These are phyloP conservation scores for Penicillium tannophilum DNA, from an alignment of 495 filamentous ascomycete species.

Conservation along the genomic window DNA sequence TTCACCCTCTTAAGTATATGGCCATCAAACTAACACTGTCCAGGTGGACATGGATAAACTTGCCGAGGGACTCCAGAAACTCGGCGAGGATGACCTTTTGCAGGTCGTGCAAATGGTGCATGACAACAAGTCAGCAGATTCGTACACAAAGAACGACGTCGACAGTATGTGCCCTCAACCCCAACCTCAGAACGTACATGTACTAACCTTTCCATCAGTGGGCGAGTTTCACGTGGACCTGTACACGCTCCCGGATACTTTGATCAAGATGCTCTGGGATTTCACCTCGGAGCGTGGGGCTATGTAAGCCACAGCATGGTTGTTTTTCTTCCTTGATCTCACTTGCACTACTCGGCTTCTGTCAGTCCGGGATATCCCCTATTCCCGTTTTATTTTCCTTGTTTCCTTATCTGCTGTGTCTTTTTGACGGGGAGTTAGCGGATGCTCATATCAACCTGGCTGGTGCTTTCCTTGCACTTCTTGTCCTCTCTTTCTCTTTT, in stretches of 20 bases:
- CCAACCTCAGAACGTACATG: neutral
- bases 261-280: conserved; percentile 91
- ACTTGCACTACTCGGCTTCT: neutral
- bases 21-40: conserved; percentile 14
- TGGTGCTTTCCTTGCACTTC: conserved; percentile 16
- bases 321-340: conserved; percentile 1
- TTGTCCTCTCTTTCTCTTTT: conserved; percentile 1
- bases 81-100: conserved; percentile 86
- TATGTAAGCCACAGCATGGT: conserved; percentile 26
- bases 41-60: conserved; percentile 93
- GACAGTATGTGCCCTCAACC: conserved; percentile 64
- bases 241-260: conserved; percentile 83
- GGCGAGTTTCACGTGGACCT: conserved; percentile 99
- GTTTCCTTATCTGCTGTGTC: conserved; percentile 9
- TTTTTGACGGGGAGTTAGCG: conserved; percentile 27
- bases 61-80: conserved; percentile 84
- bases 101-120: conserved; percentile 97
- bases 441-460: conserved; percentile 20
- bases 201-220: conserved; percentile 50
- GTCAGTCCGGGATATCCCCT: neutral
- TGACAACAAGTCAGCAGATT: conserved; percentile 88
- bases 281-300: conserved; percentile 58
- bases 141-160: conserved; percentile 95
- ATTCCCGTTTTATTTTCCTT: conserved; percentile 2
- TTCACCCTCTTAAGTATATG: neutral